Base-by-base conservation (phyloP, 1,284 basidiomycete genomes). In the Trametes polyzona region DNA sequence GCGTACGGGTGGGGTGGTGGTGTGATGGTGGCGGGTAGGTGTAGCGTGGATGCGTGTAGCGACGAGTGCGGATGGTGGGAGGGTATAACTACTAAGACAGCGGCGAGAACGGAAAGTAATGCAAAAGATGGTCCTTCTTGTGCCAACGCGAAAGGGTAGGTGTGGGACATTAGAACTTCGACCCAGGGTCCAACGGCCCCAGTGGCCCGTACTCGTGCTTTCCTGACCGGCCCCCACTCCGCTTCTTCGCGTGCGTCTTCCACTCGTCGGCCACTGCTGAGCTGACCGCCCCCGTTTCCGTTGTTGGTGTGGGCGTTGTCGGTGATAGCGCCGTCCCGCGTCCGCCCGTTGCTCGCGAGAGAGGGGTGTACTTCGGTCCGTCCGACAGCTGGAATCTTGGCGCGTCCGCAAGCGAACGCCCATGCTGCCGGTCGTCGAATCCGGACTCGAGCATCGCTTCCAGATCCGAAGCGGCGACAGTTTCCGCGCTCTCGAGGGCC, bases 381-480 rank as follows among this genome's bases (percentile, higher is more conserved):
- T 90, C 84, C 7, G 80, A 76, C 21, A 88, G 74, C 65, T 88
- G 87, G 66, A 84, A 90, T 48, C 86, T 81, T 29, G 81, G 71
- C 9, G 76, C 70, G 55, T 77, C 63, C 40, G 60, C 50, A n/a
- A 58, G 53, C 24, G 65, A 33, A 73, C 54, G 75, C 67, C 49
- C 77, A 69, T 46, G 69, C 33, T 83, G 74, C 57, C 76, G 71
- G 58, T 93, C 90, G 62, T 95, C 92, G 71, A 95, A 96, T 4
- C 94, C 95, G 50, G 78, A 78, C 64, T 97, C 92, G 47, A 97
- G 79, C 83, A 96, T 95, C 26, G 91, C 91, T 69, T 95, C 90
- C 63, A 97, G 77, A 68, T 96, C 92, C 26, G 86, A 81, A 61
- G 80, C 83, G 36, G 83, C 90, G 9, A 96, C 76, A 5, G 87